Evolutionary conservation across 257 asterid genomes (phyloP).

Genomic region (Scutellaria minor): DNA sequence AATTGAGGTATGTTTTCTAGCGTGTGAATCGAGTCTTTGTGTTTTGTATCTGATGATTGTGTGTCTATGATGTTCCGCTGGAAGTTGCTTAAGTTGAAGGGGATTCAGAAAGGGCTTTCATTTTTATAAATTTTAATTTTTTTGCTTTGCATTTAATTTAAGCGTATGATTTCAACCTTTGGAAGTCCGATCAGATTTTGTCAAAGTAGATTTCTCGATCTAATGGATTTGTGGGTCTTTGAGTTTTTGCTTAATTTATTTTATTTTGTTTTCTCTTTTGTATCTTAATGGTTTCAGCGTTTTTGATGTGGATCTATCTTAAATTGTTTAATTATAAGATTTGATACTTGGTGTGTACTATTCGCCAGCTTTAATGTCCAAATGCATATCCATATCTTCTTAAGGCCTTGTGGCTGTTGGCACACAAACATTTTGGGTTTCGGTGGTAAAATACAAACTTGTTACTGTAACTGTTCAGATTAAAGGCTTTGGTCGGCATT

Average conservation of each 20-base stretch:
- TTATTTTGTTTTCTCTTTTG: no score
- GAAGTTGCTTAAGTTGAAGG: background rate
- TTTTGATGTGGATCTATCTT: background rate
- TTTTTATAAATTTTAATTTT: background rate
- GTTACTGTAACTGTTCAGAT: no score
- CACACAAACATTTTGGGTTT: no score
- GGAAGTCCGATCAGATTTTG: constrained; percentile 4
- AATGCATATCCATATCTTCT: background rate
- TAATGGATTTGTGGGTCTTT: background rate
- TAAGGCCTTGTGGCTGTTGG: background rate
- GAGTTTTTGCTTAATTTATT: no score
- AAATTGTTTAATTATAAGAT: background rate
- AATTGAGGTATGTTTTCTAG: background rate
- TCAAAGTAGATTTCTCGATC: background rate
- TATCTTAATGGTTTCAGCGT: no score
- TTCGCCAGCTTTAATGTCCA: background rate
- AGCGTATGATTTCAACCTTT: background rate
- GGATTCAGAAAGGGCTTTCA: background rate
- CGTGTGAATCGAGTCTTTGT: background rate
- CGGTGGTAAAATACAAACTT: no score
- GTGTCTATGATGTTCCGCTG: background rate
- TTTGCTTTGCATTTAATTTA: background rate
- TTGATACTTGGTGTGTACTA: no score
- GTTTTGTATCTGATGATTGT: background rate
- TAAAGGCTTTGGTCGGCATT: no score